Evolutionary conservation across 2,329 filamentous ascomycete genomes (phyloP).

Genomic region (Colletotrichum agaves): DNA sequence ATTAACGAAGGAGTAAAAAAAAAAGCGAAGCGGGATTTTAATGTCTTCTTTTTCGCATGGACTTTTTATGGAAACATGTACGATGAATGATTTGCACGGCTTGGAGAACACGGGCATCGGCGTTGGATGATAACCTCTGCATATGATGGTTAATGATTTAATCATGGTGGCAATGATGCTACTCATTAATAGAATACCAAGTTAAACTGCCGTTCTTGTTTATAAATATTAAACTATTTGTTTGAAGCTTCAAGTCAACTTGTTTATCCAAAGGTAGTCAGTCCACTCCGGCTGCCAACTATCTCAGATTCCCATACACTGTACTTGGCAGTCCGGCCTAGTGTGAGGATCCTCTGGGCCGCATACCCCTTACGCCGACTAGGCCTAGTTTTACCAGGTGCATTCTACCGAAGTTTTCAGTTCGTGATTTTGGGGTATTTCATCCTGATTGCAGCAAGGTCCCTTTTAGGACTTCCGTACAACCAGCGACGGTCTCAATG

Average conservation of each 20-base stretch:
- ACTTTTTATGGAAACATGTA: conserved; percentile 5
- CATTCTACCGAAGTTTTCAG: no score
- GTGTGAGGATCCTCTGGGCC: no score
- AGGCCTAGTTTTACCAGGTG: no score
- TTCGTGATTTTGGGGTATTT: no score
- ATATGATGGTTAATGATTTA: conserved; percentile 19
- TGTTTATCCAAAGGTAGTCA: no score
- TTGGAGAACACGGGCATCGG: conserved; percentile 10
- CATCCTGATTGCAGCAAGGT: no score
- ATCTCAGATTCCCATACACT: no score
- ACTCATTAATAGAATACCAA: conserved; percentile 25
- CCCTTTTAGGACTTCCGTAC: background rate
- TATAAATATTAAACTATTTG: no score
- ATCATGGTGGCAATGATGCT: conserved; percentile 14
- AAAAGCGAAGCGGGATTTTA: background rate
- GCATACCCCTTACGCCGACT: no score
- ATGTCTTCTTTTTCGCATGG: background rate
- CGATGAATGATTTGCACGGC: conserved; percentile 16
- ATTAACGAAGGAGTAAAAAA: background rate
- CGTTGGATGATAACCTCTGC: conserved; percentile 14
- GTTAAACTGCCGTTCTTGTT: background rate
- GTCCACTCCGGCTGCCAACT: no score
- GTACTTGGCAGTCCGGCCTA: no score
- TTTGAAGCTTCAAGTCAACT: no score
- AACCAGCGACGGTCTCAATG: background rate